Base-by-base conservation (phyloP, 1,139 yeast genomes). In the Kodamaea anthophila region DNA sequence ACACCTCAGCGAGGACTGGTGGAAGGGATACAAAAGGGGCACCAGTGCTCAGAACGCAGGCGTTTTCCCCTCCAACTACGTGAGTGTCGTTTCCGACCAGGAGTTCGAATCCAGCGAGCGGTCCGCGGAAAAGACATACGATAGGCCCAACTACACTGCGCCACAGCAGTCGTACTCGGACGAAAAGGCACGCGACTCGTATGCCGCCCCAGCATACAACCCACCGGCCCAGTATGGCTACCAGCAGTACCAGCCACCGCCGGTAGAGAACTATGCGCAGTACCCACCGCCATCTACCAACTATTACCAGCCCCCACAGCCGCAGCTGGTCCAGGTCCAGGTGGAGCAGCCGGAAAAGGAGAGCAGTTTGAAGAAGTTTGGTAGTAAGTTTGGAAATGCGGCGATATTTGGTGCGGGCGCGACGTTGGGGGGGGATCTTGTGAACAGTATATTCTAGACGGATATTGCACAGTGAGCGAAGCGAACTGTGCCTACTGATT, bases 321-420 rank as follows among this genome's bases (percentile, higher is more conserved):
- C 43, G 30, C 49, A 25, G 14, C 39, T 30, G 7, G 42, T 33
- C 23, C 41, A 23, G 25, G 43, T 35, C 13, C 38, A 38, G 32
- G 36, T 29, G n/a, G 37, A 33, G 13, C 39, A 36, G 16, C 40
- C 40, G 9, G 35, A 30, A 18, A 29, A 35, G 20, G 39, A 38
- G 18, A 60, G 60, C 5, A 67, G 61, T 7, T 51, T 82, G 32
- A 77, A 73, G 53, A 80, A 72, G 51, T 75, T 85, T 46, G 96
- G 96, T 12, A 68, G 84, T 35, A 81, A 84, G 56, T 63, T 88
- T 32, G 96, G 96, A 32, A 80, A 86, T 45, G 96, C 96, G 5
- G 94, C 94, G 16, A 76, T 88, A 36, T 88, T 86, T 44, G 97
- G 97, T 57, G 97, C 96, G 13, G 98, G 98, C 65, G 96, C 97